Evolutionary conservation across 129 eudicot species (phyloP).

Genomic region (Dittrichia graveolens): DNA sequence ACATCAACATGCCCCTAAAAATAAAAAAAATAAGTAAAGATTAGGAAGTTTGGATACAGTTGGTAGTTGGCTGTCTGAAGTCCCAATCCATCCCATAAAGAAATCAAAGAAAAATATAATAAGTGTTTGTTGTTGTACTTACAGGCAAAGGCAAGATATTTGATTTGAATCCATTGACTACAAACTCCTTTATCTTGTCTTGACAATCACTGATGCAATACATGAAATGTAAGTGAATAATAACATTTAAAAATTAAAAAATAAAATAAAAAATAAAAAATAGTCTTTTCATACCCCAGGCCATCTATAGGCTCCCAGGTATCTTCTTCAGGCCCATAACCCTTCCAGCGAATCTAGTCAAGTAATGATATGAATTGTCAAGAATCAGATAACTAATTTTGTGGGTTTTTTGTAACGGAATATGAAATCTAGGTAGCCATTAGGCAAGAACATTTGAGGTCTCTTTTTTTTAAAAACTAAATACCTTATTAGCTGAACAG

Average conservation of each 20-base stretch:
- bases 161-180: slow-evolving; percentile 45
- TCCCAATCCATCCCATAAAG: too few species aligned
- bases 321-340: slow-evolving; percentile 65
- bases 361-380: too few species aligned
- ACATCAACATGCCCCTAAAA: slow-evolving; percentile 64
- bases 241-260: background rate
- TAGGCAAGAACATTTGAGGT: too few species aligned
- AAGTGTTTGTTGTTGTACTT: slow-evolving; percentile 32
- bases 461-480: too few species aligned
- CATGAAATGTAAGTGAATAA: background rate
- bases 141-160: slow-evolving; percentile 74
- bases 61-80: too few species aligned
- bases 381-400: too few species aligned
- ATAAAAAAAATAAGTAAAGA: background rate
- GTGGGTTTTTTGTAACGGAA: too few species aligned
- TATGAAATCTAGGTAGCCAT: too few species aligned
- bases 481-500: too few species aligned
- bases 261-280: background rate
- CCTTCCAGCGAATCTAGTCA: slow-evolving; percentile 63
- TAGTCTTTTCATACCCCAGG: slow-evolving; percentile 40
- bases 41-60: too few species aligned
- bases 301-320: slow-evolving; percentile 82
- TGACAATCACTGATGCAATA: slow-evolving; percentile 42
- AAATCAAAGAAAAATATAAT: too few species aligned
- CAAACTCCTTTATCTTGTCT: slow-evolving; percentile 57